Base-by-base conservation (phyloP, 169 alveolate genomes). In the Babesia caballi region DNA sequence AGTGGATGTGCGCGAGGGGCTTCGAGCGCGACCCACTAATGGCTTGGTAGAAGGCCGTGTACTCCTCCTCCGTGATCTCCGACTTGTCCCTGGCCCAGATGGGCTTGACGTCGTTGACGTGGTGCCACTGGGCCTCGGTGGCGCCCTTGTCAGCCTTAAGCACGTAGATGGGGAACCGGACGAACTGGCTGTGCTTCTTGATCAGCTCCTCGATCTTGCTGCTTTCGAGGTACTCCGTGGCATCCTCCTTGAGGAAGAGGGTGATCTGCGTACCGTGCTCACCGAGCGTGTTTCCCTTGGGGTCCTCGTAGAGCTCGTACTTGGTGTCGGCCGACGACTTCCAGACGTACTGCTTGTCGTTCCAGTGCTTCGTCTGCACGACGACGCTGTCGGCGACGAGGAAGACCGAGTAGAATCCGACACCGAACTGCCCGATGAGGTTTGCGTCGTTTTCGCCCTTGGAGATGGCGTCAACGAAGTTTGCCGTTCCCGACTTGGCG, bases 351-450 rank as follows among this genome's bases (percentile, higher is more conserved):
- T 97, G 99, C 25, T 93, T 95, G 68, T 96, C 98, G 70, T 91
- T 95, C 42, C 92, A 25, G 42, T 85, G 63, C 86, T 96, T 96
- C 12, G 98, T 90, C 56, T 95, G 91, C 17, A 98, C 99, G 0
- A 96, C 88, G 8, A 98, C 99, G 70, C 95, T 94, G 82, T 98
- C 98, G 35, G 99, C 99, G 46, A 97, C 99, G 72, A 98, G 91
- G 94, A 95, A 98, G 50, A 98, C 95, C 42, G 99, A 94, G 92
- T 98, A 98, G 91, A 98, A 98, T 33, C 99, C 99, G 35, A 98
- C 99, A 61, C 99, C 99, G 82, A 98, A 98, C 91, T 98, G 99
- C 17, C 99, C 99, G 65, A 98, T 97, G 68, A 98, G 90, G 82
- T 95, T 95, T 71, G 97, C 91, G 59, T 95, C 97, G 41, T 96